Conservation (phyloP, 768 basidiomycete species). For the Boletus speciosus region DNA sequence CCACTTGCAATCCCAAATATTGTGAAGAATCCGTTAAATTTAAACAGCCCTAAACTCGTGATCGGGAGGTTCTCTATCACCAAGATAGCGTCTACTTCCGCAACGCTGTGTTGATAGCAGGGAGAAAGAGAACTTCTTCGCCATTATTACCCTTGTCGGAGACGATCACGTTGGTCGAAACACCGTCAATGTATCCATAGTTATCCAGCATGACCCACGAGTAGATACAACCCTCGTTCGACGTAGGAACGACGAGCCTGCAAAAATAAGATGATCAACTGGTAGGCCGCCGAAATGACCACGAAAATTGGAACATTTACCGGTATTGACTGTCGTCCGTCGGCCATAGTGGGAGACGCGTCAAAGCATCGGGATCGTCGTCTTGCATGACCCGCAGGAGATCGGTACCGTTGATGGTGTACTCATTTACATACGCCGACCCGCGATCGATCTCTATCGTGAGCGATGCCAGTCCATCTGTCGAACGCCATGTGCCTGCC, state of each 20-base stretch:
- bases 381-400: slow-evolving; percentile 34
- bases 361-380: background rate
- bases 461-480: slow-evolving; percentile 27
- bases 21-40: background rate
- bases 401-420: slow-evolving; percentile 34
- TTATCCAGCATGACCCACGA: slow-evolving; percentile 20
- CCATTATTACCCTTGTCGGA: background rate
- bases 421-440: slow-evolving; percentile 29
- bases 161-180: slow-evolving; percentile 19
- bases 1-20: background rate
- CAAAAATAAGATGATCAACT: background rate
- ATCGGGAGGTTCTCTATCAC: background rate
- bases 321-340: slow-evolving; percentile 41
- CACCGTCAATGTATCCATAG: slow-evolving; percentile 25
- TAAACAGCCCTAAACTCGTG: background rate
- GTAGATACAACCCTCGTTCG: slow-evolving; percentile 19
- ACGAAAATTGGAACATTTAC: slow-evolving; percentile 6
- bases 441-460: slow-evolving; percentile 29
- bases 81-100: slow-evolving; percentile 1
- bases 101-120: slow-evolving; percentile 10
- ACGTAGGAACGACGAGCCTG: slow-evolving; percentile 16
- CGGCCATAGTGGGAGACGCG: slow-evolving; percentile 31
- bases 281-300: background rate
- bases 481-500: slow-evolving; percentile 34
- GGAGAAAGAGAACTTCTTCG: slow-evolving; percentile 11